Conservation (phyloP, 768 basidiomycete species). For the Panaeolus cyanescens region DNA sequence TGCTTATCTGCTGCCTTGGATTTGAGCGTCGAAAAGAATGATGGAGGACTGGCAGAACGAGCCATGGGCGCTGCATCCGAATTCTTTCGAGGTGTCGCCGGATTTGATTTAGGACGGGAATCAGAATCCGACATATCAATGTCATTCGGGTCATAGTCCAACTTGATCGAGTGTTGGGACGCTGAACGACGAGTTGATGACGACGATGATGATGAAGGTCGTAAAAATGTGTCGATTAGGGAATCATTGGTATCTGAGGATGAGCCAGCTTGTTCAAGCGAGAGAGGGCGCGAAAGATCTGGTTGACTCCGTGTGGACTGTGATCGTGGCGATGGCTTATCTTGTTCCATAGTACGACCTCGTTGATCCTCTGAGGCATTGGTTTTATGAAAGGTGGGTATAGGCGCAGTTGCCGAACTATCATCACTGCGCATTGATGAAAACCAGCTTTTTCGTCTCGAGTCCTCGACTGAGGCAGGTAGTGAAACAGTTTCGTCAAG, state of each 20-base stretch:
- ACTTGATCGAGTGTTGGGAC: slow-evolving; percentile 44
- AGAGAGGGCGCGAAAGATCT: slow-evolving; percentile 15
- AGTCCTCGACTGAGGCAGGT: not conserved
- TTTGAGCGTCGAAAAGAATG: slow-evolving; percentile 80
- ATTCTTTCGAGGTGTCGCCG: slow-evolving; percentile 36
- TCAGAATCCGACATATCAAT: slow-evolving; percentile 15
- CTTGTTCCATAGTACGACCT: slow-evolving; percentile 36
- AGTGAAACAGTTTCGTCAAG: slow-evolving; percentile 7
- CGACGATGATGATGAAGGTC: slow-evolving; percentile 15
- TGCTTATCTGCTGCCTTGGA: slow-evolving; percentile 83
- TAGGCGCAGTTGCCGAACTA: not conserved
- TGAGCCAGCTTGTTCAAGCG: slow-evolving; percentile 9
- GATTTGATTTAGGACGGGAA: slow-evolving; percentile 21
- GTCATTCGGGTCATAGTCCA: slow-evolving; percentile 30
- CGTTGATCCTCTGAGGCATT: slow-evolving; percentile 27
- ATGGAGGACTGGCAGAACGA: slow-evolving; percentile 48
- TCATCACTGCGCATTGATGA: slow-evolving; percentile 42
- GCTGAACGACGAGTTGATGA: slow-evolving; percentile 38
- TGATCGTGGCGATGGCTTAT: slow-evolving; percentile 27
- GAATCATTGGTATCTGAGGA: not conserved
- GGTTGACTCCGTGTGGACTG: slow-evolving; percentile 34
- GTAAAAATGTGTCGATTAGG: not conserved
- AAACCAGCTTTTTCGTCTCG: slow-evolving; percentile 43
- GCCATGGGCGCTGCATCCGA: slow-evolving; percentile 27
- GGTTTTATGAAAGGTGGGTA: not conserved